Evolutionary conservation across 2,329 filamentous ascomycete genomes (phyloP).

Genomic region (Penicillium sp.): DNA sequence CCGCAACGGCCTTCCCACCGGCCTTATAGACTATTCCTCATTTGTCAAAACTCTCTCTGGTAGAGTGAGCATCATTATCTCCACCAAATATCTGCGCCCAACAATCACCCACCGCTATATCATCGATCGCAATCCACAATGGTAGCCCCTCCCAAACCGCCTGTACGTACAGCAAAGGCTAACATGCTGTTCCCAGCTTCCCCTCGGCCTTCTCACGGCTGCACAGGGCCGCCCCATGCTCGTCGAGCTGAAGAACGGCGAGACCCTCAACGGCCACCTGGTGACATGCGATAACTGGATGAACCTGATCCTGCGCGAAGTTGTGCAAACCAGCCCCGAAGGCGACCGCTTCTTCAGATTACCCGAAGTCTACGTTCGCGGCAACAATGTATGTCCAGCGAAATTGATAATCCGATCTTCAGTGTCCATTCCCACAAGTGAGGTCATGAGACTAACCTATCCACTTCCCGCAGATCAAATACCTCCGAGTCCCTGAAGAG

Average conservation of each 20-base stretch:
- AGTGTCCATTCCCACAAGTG: not conserved
- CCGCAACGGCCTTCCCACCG: conserved; percentile 1
- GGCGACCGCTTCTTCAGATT: conserved; percentile 91
- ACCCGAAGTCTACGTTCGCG: conserved; percentile 92
- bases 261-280: conserved; percentile 94
- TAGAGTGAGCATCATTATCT: not conserved
- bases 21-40: not conserved
- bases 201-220: conserved; percentile 81
- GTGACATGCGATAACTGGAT: conserved; percentile 99
- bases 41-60: not conserved
- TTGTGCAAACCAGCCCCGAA: conserved; percentile 93
- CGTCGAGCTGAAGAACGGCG: conserved; percentile 94
- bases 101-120: conserved; percentile 25
- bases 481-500: conserved; percentile 92
- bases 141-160: conserved; percentile 12
- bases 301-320: conserved; percentile 96
- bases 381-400: conserved; percentile 77
- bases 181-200: conserved; percentile 48
- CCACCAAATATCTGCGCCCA: not conserved
- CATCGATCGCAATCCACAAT: conserved; percentile 20
- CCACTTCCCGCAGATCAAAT: conserved; percentile 75
- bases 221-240: conserved; percentile 98
- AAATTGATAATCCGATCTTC: not conserved
- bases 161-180: not conserved
- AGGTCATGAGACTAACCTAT: not conserved